These are phyloP conservation scores for Solanum lycopersicoides DNA, from an alignment of 257 asterid genomes.

Conservation along the genomic window DNA sequence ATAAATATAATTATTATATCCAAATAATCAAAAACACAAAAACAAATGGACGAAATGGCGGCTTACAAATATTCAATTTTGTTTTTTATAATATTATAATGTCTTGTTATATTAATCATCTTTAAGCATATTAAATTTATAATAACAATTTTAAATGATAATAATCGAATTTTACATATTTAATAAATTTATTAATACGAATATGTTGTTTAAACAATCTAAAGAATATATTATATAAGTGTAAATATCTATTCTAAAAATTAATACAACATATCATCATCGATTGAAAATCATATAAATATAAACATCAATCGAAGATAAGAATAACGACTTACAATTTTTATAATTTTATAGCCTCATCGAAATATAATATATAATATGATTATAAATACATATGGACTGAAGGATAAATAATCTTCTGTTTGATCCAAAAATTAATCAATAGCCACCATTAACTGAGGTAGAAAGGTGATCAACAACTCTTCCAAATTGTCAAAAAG, in stretches of 20 bases:
- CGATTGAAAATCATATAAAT: neutral
- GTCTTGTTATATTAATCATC: neutral
- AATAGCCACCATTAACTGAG: neutral
- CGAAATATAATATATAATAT: neutral
- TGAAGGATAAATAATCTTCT: neutral
- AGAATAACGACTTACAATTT: neutral
- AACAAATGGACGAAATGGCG: too few species aligned
- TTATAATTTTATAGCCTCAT: neutral
- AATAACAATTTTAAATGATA: too few species aligned
- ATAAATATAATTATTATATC: too few species aligned
- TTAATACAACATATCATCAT: neutral
- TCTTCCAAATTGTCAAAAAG: neutral
- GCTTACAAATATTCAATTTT: too few species aligned
- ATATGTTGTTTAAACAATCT: too few species aligned
- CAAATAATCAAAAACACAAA: too few species aligned
- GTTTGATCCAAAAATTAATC: neutral
- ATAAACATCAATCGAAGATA: neutral
- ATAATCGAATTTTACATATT: too few species aligned
- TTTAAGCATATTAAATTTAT: neutral
- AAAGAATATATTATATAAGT: neutral
- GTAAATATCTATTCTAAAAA: neutral
- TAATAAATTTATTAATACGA: too few species aligned
- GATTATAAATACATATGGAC: neutral
- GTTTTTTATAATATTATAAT: too few species aligned
- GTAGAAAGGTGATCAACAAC: neutral